Conservation (phyloP, 148 eudicot species). For the Nepenthes gracilis region DNA sequence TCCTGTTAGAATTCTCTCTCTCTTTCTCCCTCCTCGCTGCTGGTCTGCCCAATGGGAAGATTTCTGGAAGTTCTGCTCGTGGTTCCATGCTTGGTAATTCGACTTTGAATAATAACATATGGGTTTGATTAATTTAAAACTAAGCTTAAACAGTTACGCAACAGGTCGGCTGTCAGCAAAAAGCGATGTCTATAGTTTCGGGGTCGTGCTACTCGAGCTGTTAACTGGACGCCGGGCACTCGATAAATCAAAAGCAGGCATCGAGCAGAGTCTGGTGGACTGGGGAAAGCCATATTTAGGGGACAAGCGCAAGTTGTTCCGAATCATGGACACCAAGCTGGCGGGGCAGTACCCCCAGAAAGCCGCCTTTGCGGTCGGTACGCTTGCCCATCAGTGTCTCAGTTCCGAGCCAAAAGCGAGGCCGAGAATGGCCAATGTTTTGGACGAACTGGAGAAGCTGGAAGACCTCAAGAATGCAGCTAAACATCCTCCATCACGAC, state of each 20-base stretch:
- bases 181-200: slow-evolving; percentile 78
- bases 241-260: slow-evolving; percentile 43
- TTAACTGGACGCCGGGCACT: slow-evolving; percentile 69
- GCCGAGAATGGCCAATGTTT: slow-evolving; percentile 64
- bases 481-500: slow-evolving; percentile 19
- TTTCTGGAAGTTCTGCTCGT: no score
- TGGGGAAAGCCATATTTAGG: slow-evolving; percentile 76
- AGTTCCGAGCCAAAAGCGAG: slow-evolving; percentile 41
- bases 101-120: not conserved
- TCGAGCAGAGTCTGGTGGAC: slow-evolving; percentile 64
- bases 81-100: no score
- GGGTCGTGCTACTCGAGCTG: slow-evolving; percentile 66
- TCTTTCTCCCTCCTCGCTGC: no score
- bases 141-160: not conserved
- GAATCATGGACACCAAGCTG: slow-evolving; percentile 73
- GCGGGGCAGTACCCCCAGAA: slow-evolving; percentile 84
- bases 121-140: not conserved
- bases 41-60: no score
- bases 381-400: slow-evolving; percentile 50
- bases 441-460: slow-evolving; percentile 62
- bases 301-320: slow-evolving; percentile 51
- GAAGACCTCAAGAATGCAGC: slow-evolving; percentile 31
- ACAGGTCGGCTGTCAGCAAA: slow-evolving; percentile 65
- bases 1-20: no score
- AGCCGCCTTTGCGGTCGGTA: slow-evolving; percentile 54